Base-by-base conservation (phyloP, 1,284 basidiomycete species). In the Moesziomyces antarcticus region DNA sequence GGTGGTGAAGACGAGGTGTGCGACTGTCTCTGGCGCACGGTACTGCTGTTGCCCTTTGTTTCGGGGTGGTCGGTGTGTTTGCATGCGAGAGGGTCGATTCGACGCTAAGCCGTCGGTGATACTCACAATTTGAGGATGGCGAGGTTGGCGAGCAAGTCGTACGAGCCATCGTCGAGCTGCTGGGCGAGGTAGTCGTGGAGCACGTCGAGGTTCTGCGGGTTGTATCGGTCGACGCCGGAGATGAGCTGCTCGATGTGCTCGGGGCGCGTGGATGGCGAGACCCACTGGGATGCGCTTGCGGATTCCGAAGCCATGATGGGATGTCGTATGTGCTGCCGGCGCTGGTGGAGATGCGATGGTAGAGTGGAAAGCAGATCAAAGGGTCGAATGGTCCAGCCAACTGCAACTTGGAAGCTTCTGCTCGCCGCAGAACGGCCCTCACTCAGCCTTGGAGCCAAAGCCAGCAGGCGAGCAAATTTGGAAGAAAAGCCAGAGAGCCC, bases 151-250 rank as follows among this genome's bases (percentile, higher is more conserved):
- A 97, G 89, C 78, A 93, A 91, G 85, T 98, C 95, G 82, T 97
- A 97, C 82, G 94, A 91, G 79, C 91, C 90, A 78, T 89, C 91
- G 78, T 92, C 88, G 77, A 94, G 92, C 86, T 98, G 94, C 83
- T 93, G 90, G 82, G 91, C 92, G 63, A 98, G 90, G 86, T 97
- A 97, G 83, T 97, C 95, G 86, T 97, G 93, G 64, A 98, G 89
- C 72, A 94, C 92, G 44, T 90, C 88, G 65, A 96, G 90, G 85
- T 97, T 97, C 63, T 92, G 91, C 42, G 94, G 94, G 86, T 97
- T 97, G 86, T 97, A 97, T 69, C 94, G 90, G 87, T 97, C 94
- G 49, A 82, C 78, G 56, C 78, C 81, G 16, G 77, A 77, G 66
- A 82, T 82, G 67, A 81, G 71, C 64, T 80, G 75, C 27, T 81